Conservation (phyloP, 2,329 filamentous ascomycete genomes). For the Alternaria novae-zelandiae region DNA sequence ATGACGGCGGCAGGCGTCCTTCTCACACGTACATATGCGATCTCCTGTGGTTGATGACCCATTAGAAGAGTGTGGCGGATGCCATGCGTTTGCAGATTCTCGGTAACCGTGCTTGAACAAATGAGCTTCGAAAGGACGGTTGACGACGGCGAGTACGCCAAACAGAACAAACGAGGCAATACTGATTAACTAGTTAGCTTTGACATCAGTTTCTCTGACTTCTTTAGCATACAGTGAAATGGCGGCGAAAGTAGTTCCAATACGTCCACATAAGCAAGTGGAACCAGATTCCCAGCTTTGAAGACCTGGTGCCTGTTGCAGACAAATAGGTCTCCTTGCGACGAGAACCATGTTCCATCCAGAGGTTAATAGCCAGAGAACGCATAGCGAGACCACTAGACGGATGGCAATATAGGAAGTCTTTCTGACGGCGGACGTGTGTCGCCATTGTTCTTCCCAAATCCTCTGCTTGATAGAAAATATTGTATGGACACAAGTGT, state of each 20-base stretch:
- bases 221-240: conserved; percentile 39
- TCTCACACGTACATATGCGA: conserved; percentile 23
- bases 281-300: conserved; percentile 42
- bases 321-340: conserved; percentile 45
- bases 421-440: conserved; percentile 32
- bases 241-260: conserved; percentile 40
- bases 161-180: conserved; percentile 42
- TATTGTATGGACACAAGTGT: conserved; percentile 44
- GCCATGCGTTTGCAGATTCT: conserved; percentile 6
- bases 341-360: conserved; percentile 51
- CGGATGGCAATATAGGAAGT: conserved; percentile 44
- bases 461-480: conserved; percentile 41
- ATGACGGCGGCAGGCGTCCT: conserved; percentile 8
- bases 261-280: conserved; percentile 39
- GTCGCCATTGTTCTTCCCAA: conserved; percentile 35
- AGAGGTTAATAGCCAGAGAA: conserved; percentile 46
- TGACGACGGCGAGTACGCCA: conserved; percentile 39
- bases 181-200: conserved; percentile 23
- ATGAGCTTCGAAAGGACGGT: conserved; percentile 48
- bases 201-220: background rate
- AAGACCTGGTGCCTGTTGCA: conserved; percentile 25
- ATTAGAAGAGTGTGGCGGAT: conserved; percentile 26
- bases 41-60: conserved; percentile 23
- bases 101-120: conserved; percentile 36
- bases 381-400: conserved; percentile 38